Evolutionary conservation across 1,284 basidiomycete genomes (phyloP).

Genomic region (Marasmius sp.): DNA sequence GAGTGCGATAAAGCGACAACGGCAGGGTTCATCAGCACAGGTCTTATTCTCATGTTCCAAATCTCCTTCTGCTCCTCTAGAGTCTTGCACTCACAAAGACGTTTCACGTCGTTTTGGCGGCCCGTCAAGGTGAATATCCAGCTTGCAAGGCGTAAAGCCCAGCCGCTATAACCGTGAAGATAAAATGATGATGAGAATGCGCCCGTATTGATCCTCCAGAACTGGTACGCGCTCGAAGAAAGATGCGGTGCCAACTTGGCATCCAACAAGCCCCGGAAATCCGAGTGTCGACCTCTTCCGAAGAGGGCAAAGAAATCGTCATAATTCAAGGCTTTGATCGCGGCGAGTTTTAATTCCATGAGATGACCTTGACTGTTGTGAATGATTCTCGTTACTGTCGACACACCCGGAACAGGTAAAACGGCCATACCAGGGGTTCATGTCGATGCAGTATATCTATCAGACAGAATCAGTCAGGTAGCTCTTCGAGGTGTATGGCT

Average conservation of each 20-base stretch:
- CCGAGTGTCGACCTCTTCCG: conserved; percentile 62
- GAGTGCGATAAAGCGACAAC: conserved; percentile 65
- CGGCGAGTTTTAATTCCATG: conserved; percentile 78
- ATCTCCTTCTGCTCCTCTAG: conserved; percentile 65
- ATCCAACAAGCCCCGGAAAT: conserved; percentile 69
- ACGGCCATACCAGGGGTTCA: conserved; percentile 52
- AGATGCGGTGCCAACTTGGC: conserved; percentile 69
- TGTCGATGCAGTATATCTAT: conserved; percentile 75
- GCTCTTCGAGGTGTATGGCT: background rate
- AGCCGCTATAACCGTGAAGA: conserved; percentile 72
- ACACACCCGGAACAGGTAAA: background rate
- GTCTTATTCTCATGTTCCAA: conserved; percentile 63
- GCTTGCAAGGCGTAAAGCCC: conserved; percentile 68
- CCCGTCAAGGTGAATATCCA: conserved; percentile 64
- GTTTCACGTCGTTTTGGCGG: conserved; percentile 54
- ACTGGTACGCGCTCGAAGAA: conserved; percentile 74
- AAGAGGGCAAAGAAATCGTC: conserved; percentile 76
- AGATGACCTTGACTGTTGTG: conserved; percentile 67
- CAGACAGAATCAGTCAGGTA: background rate
- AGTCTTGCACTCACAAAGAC: conserved; percentile 56
- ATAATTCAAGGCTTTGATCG: conserved; percentile 61
- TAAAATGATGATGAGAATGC: conserved; percentile 75
- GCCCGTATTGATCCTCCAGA: conserved; percentile 70
- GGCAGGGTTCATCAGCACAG: conserved; percentile 65
- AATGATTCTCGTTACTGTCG: background rate